Base-by-base conservation (phyloP, 2,329 filamentous ascomycete genomes). In the Epichloe festucae region DNA sequence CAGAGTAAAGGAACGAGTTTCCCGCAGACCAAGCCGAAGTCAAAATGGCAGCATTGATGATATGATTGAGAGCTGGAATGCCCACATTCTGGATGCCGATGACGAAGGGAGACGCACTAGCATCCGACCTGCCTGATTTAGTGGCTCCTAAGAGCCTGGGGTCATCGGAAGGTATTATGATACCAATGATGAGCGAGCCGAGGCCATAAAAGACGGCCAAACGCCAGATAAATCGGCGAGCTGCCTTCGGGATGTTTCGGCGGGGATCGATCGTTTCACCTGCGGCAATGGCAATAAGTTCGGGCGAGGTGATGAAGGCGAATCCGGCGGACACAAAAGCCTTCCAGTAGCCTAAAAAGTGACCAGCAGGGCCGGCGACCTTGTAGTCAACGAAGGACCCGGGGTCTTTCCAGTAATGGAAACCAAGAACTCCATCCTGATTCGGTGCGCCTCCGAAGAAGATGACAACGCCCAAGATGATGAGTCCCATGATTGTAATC, bases 41-140 rank as follows among this genome's bases (percentile, higher is more conserved):
- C 49, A 86, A 69, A 58, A 87, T 78, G 19, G 78, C 80, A 36
- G 75, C 82, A 61, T 87, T 87, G 69, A 87, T 82, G 57, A 85
- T 73, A 54, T 77, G 78, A 58, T 83, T 78, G 2, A 87, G 73
- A 1, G 73, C 76, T 2, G 70, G 67, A 58, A 90, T 87, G 11
- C 78, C 74, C 5, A 84, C 74, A 21, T 77, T 71, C 62, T 81
- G 74, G 67, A 88, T 87, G 35, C 84, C 83, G 56, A 82, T 77
- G 48, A 82, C 79, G 65, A 82, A 80, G 1, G 82, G 82, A 35
- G 77, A 82, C 2, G 79, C 76, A 8, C 73, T 75, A 8, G 80
- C 60, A 58, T 77, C 71, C 57, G 82, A 81, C 27, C 44, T 54
- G 43, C 53, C 53, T 8, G 3, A 39, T 5, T 52, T 35, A 40